Percentiles rank a stretch among this genome's conserved stretches.
phyloP scores from a whole-genome alignment of 2,329 filamentous ascomycete genomes.

The Cryphonectria carpinicola region DNA sequence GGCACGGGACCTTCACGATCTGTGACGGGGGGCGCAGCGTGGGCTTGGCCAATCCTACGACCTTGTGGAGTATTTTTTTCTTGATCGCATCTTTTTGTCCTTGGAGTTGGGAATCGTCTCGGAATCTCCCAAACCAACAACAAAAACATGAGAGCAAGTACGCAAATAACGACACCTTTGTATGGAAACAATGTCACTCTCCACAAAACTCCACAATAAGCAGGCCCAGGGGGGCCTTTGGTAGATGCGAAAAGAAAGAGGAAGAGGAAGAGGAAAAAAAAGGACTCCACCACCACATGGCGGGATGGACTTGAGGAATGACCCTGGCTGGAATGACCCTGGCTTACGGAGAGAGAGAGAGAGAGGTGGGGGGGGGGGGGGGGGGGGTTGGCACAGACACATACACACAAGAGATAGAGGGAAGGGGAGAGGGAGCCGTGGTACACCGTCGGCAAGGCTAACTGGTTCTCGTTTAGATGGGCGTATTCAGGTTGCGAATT shows the following conservation, averaged over 20 bases:
- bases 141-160: background rate
- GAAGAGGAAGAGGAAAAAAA: too few species aligned
- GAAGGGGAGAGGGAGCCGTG: too few species aligned
- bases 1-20: background rate
- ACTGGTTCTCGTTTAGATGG: background rate
- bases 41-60: too few species aligned
- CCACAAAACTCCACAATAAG: background rate
- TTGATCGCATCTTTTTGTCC: background rate
- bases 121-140: too few species aligned
- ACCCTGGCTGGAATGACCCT: too few species aligned
- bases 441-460: background rate
- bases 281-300: background rate
- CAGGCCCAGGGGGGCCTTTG: background rate
- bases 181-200: background rate
- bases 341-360: too few species aligned
- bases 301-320: too few species aligned
- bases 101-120: background rate
- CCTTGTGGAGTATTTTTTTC: too few species aligned
- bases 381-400: background rate
- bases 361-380: too few species aligned
- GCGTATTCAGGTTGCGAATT: background rate
- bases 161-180: background rate
- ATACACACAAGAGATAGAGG: background rate
- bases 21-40: background rate
- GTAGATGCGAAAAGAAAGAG: background rate